These are phyloP conservation scores for Physcomitrellopsis africana DNA, from an alignment of 225 moss, liverwort and hornwort genomes.

Conservation along the genomic window DNA sequence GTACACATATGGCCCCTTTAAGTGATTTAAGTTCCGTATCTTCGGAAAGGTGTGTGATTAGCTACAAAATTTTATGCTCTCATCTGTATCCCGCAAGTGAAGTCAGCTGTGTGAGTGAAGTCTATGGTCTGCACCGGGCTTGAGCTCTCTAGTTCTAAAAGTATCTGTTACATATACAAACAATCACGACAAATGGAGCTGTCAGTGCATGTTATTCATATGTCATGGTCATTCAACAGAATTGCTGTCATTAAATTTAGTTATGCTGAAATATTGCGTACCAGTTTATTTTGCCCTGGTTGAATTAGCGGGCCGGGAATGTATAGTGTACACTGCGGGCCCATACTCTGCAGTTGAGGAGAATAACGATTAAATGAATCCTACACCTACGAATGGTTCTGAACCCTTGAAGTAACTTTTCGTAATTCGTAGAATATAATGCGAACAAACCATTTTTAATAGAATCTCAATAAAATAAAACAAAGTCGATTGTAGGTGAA, in stretches of 20 bases:
- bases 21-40: neutral
- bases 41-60: constrained; percentile 18
- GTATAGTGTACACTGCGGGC: constrained; percentile 85
- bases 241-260: no score
- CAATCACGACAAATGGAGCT: neutral
- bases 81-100: constrained; percentile 44
- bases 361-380: neutral
- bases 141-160: constrained; percentile 62
- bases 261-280: constrained; percentile 9
- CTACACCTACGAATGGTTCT: neutral
- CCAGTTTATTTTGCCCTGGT: constrained; percentile 68
- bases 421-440: neutral
- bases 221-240: neutral
- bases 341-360: constrained; percentile 58
- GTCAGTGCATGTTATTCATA: no score
- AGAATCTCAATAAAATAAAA: no score
- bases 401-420: neutral
- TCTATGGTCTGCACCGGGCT: constrained; percentile 51
- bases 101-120: constrained; percentile 34
- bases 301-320: constrained; percentile 76
- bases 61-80: constrained; percentile 24
- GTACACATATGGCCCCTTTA: neutral
- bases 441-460: neutral
- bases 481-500: no score
- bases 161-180: constrained; percentile 32